Evolutionary conservation across 192 early-diverging fungal genomes (phyloP).

Genomic region (Rhizophagus sp.): DNA sequence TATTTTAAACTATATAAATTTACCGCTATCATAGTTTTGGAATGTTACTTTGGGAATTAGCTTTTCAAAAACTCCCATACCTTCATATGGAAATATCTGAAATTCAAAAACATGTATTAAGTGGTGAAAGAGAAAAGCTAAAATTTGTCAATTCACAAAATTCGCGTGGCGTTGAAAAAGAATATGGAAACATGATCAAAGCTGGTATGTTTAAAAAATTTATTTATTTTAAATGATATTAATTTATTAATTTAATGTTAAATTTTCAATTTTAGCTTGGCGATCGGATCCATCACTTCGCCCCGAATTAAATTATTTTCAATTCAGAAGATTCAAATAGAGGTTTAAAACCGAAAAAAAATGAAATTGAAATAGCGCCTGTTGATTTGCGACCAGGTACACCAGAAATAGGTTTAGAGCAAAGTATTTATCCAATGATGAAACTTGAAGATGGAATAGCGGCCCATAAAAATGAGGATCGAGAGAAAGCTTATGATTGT

Average conservation of each 20-base stretch:
- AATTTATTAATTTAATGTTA: too few relatives aligned
- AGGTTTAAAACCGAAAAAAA: background rate
- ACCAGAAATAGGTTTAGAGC: background rate
- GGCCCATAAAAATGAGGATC: background rate
- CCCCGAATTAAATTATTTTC: too few relatives aligned
- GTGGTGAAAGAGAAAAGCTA: background rate
- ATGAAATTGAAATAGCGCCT: background rate
- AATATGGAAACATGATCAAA: background rate
- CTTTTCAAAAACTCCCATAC: background rate
- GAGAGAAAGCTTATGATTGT: background rate
- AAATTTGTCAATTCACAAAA: background rate
- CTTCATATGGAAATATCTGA: too few relatives aligned
- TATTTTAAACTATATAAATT: background rate
- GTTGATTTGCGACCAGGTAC: too few relatives aligned
- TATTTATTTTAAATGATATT: too few relatives aligned
- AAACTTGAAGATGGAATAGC: background rate
- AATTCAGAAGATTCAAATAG: too few relatives aligned
- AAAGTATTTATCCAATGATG: background rate
- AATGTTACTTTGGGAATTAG: slow-evolving; percentile 7
- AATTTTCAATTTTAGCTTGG: too few relatives aligned
- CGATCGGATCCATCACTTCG: too few relatives aligned
- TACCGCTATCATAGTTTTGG: background rate
- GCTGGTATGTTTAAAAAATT: background rate
- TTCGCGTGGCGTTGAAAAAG: background rate
- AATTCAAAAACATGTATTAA: background rate